Conservation (phyloP, 2,329 filamentous ascomycete genomes). For the Ustilaginoidea virens region DNA sequence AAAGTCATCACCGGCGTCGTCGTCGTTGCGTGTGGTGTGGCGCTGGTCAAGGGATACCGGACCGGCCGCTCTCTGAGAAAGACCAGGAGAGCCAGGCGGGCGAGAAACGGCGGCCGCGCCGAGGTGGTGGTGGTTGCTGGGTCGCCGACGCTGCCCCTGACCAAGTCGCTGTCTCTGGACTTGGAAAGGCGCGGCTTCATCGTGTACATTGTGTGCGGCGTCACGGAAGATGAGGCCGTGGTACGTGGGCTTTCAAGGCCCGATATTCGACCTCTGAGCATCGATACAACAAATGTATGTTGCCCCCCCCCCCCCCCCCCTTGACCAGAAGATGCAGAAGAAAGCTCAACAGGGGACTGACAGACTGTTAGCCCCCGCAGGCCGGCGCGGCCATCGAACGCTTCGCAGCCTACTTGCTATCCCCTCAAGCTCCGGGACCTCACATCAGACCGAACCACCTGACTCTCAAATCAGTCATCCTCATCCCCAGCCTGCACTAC, state of each 20-base stretch:
- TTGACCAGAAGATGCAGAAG: not conserved
- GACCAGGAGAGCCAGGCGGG: slow-evolving; percentile 60
- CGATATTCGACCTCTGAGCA: slow-evolving; percentile 67
- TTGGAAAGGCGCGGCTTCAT: slow-evolving; percentile 86
- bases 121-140: slow-evolving; percentile 84
- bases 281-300: slow-evolving; percentile 70
- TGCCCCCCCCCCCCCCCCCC: not conserved
- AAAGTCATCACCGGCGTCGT: slow-evolving; percentile 59
- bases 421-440: slow-evolving; percentile 61
- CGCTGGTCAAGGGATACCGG: slow-evolving; percentile 34
- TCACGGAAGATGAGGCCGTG: slow-evolving; percentile 68
- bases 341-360: not conserved
- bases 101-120: slow-evolving; percentile 66
- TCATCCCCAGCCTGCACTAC: slow-evolving; percentile 71
- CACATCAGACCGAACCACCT: slow-evolving; percentile 63
- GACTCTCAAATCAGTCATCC: slow-evolving; percentile 61
- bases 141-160: slow-evolving; percentile 71
- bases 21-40: slow-evolving; percentile 55
- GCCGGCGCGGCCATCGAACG: slow-evolving; percentile 54
- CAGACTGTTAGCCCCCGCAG: slow-evolving; percentile 41
- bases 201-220: slow-evolving; percentile 78
- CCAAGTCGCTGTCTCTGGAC: slow-evolving; percentile 68
- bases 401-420: slow-evolving; percentile 56
- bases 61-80: slow-evolving; percentile 44
- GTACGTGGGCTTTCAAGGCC: slow-evolving; percentile 62